phyloP scores from a whole-genome alignment of 1,139 yeast species.

The Diutina neorugosa region DNA sequence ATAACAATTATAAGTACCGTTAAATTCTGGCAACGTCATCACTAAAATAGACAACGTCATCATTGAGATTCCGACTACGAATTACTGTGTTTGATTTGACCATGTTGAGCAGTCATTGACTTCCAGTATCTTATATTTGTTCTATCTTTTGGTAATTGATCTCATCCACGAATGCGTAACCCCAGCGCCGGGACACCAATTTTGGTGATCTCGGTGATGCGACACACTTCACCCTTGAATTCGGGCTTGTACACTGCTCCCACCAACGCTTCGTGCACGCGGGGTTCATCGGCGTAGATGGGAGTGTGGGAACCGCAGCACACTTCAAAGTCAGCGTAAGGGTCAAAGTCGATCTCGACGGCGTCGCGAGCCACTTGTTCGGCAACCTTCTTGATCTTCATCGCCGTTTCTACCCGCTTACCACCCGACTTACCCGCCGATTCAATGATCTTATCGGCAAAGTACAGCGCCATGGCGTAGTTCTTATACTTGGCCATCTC shows the following conservation, averaged over 20 bases:
- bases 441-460: constrained; percentile 74
- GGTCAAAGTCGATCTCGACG: constrained; percentile 84
- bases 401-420: constrained; percentile 81
- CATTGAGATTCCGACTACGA: too few relatives aligned
- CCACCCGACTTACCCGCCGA: constrained; percentile 44
- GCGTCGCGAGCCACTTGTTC: constrained; percentile 78
- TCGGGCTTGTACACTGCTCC: constrained; percentile 77
- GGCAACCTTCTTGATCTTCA: constrained; percentile 66
- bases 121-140: too few relatives aligned
- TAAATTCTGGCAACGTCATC: too few relatives aligned
- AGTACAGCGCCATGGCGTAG: constrained; percentile 77
- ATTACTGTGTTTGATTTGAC: too few relatives aligned
- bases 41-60: too few relatives aligned
- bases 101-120: too few relatives aligned
- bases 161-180: constrained; percentile 34
- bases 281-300: constrained; percentile 64
- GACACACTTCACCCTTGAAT: constrained; percentile 70
- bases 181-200: constrained; percentile 98
- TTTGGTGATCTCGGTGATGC: constrained; percentile 61
- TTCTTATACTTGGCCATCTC: constrained; percentile 84
- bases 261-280: constrained; percentile 71
- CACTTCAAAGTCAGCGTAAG: constrained; percentile 79
- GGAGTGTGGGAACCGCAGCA: constrained; percentile 87
- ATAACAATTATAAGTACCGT: too few relatives aligned
- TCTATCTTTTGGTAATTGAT: background rate